Evolutionary conservation across 352 stramenopile genomes (phyloP), one percentile per base, ranked within the genome.

Genomic region (Globisporangium sylvaticum): DNA sequence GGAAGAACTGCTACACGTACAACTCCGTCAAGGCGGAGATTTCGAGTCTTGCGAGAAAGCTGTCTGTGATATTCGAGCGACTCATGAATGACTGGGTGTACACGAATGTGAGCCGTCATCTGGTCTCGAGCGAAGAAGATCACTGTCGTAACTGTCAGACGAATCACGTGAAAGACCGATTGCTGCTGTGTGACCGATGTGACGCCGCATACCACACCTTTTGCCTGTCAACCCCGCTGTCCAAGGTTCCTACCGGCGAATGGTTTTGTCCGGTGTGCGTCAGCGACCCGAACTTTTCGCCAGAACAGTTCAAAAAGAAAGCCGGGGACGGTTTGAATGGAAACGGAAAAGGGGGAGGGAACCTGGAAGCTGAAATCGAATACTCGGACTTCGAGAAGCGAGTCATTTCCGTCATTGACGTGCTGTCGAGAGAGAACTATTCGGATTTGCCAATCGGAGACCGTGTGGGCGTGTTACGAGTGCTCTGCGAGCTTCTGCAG

Each of bases 1-100:
- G 84, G 86, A 94, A 87, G 75, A 95, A 95, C 42, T 95, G 88
- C 56, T 92, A 87, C 66, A 75, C 83, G 27, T 95, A 91, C 77
- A 95, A 95, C 56, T 93, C 84, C 27, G 58, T 89, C 56, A 89
- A 90, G 71, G 84, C 88, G 0, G 84, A 92, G 65, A 95, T 95
- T 48, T 92, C 84, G 0, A 75, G 76, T 29, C 75, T 94, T 46
- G 88, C 88, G 18, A 77, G 77, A 31, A 95, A 95, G 61, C 67
- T 95, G 4, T 80, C 84, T 0, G 80, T 82, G 8, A 87, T 92
- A 42, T 94, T 94, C 61, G 79, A 92, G 20, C 83, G 88, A 1
- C 66, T 95, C 20, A 90, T 93, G 79, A 83, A 89, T 34, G 86
- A 95, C 52, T 94, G 80, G 77, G 81, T 94, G 18, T 83, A 92